Evolutionary conservation across 108 stramenopile species (phyloP), one percentile per base, ranked within the genome.

Genomic region (Nannochloropsis oceanica): DNA sequence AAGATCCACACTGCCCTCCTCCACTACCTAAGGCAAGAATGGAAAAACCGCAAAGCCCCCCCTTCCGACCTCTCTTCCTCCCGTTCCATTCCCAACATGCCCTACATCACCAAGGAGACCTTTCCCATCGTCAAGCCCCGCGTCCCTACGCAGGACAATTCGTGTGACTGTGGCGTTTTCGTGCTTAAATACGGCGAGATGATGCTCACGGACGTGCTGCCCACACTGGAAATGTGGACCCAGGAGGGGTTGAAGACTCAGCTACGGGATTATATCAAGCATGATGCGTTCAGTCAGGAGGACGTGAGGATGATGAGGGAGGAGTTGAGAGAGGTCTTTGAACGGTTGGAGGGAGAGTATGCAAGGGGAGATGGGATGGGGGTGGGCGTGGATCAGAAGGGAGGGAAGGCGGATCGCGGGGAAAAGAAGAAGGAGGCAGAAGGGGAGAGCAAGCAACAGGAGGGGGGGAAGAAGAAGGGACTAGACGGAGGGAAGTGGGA

Each of bases 81-180:
- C 34, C 83, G 83, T 73, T 73, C 59, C 59, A n/a, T 73, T 7
- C 22, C 59, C n/a, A 0, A 1, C 42, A 43, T n/a, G n/a, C 25
- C 43, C 43, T 14, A 22, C 50, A 43, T 89, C 27, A 42, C 46
- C 79, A 43, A 42, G 79, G 42, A 43, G 12, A 83, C 84, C 13
- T 73, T 93, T 43, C 93, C 92, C 26, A 87, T 91, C 24, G 86
- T 91, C 59, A 79, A 83, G 9, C 91, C 92, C 12, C 27, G 83
- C 0, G 90, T 91, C 13, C 93, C 92, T 11, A 43, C 79, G 82
- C 93, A 93, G 84, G 81, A 89, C 43, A 93, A 93, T 80, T 81
- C 89, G 25, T 93, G 91, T 79, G 93, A 93, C 88, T 93, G 93
- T 79, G 93, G 93, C 24, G 91, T 93, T 12, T 93, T 90, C 87